Conservation (phyloP, 495 filamentous ascomycete genomes). For the Neurospora sublineolata region DNA sequence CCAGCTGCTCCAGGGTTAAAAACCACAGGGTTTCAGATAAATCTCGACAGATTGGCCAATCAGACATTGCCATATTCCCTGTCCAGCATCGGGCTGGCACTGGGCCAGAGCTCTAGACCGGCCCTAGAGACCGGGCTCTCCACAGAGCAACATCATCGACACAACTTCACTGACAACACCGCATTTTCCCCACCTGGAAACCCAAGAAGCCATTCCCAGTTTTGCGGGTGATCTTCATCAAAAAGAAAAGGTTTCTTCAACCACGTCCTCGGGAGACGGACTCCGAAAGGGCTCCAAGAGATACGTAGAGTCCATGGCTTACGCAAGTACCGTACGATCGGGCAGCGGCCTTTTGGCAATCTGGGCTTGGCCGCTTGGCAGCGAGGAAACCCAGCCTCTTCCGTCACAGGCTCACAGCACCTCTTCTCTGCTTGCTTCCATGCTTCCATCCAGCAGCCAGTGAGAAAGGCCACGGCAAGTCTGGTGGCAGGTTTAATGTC, state of each 20-base stretch:
- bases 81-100: background rate
- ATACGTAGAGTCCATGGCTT: background rate
- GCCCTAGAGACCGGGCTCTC: background rate
- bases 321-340: background rate
- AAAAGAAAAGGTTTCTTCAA: background rate
- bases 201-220: background rate
- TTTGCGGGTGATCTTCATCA: background rate
- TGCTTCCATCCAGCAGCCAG: background rate
- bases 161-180: background rate
- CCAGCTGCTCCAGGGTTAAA: background rate
- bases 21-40: background rate
- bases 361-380: background rate
- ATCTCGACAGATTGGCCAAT: background rate
- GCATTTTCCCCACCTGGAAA: background rate
- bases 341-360: background rate
- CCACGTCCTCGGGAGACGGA: background rate
- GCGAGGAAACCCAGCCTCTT: background rate
- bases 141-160: background rate
- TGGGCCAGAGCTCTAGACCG: background rate
- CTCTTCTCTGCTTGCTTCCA: background rate
- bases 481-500: background rate
- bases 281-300: background rate
- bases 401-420: background rate
- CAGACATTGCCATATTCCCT: background rate
- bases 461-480: background rate